phyloP scores from a whole-genome alignment of 2,329 filamentous ascomycete species.

The Fusarium nygamai region DNA sequence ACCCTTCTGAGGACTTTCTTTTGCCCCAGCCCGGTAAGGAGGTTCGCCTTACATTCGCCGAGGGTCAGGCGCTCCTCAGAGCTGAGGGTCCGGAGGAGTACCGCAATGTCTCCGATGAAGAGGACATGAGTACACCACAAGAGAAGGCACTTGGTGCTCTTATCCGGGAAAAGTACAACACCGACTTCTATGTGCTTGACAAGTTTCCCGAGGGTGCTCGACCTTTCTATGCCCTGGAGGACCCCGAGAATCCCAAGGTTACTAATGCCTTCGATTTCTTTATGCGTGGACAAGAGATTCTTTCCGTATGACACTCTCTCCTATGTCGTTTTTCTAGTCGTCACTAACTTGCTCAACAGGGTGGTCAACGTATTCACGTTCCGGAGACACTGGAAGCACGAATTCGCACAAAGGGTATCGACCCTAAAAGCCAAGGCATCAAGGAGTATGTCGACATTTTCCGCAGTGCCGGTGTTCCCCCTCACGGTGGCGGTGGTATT shows the following conservation, averaged over 20 bases:
- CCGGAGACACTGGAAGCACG: conserved; percentile 79
- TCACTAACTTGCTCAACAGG: neutral
- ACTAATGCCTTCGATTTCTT: conserved; percentile 84
- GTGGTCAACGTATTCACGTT: conserved; percentile 90
- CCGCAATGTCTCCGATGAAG: conserved; percentile 75
- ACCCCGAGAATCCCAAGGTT: conserved; percentile 69
- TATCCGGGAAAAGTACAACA: conserved; percentile 87
- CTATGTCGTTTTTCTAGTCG: neutral
- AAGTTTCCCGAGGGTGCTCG: conserved; percentile 92
- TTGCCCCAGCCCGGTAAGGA: conserved; percentile 79
- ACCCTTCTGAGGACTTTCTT: conserved; percentile 81
- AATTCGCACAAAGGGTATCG: conserved; percentile 81
- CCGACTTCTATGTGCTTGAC: conserved; percentile 97
- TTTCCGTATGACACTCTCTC: conserved; percentile 63
- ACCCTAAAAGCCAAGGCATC: conserved; percentile 78
- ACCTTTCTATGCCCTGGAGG: conserved; percentile 92
- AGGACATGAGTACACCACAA: conserved; percentile 83
- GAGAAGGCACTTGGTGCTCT: conserved; percentile 90
- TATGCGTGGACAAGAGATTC: conserved; percentile 90
- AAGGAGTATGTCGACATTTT: conserved; percentile 92
- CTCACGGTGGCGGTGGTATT: conserved; percentile 89
- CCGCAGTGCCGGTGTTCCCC: conserved; percentile 81
- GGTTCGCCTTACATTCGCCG: conserved; percentile 79
- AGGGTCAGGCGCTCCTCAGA: conserved; percentile 80
- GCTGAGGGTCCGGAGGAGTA: conserved; percentile 76